These are phyloP conservation scores for Populus davidiana DNA, from an alignment of 345 rosid species.

Conservation along the genomic window DNA sequence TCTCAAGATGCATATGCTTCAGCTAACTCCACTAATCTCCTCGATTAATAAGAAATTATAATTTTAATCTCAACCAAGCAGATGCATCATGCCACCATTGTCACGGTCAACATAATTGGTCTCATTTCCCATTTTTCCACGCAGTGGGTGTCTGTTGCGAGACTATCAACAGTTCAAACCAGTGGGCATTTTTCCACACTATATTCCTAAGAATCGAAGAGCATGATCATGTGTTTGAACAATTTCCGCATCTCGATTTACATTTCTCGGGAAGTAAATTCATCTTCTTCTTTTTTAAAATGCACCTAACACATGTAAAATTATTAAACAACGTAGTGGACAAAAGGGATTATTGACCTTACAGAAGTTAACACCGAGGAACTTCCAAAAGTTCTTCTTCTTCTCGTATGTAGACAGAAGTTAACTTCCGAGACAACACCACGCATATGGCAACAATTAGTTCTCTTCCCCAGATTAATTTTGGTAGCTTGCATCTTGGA, in stretches of 20 bases:
- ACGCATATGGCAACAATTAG: background rate
- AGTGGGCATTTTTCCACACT: background rate
- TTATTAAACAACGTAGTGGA: background rate
- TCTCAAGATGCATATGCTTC: background rate
- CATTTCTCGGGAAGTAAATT: constrained; percentile 1
- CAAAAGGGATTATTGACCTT: constrained; percentile 9
- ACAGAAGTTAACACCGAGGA: constrained; percentile 1
- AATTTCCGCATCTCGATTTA: background rate
- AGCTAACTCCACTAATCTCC: background rate
- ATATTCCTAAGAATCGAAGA: background rate
- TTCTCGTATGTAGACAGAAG: constrained; percentile 4
- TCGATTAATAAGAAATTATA: background rate
- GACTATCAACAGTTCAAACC: background rate
- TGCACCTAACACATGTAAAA: constrained; percentile 15
- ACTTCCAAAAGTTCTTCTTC: constrained; percentile 16
- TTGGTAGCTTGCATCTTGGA: constrained; percentile 16
- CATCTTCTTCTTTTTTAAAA: background rate
- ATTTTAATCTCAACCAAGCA: background rate
- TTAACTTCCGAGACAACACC: background rate
- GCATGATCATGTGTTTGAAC: background rate
- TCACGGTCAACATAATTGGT: background rate
- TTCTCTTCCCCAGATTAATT: background rate
- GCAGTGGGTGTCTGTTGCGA: background rate
- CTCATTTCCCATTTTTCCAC: background rate
- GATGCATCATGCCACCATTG: background rate